Conservation (phyloP, 352 stramenopile genomes). For the Phytopythium helicoides region DNA sequence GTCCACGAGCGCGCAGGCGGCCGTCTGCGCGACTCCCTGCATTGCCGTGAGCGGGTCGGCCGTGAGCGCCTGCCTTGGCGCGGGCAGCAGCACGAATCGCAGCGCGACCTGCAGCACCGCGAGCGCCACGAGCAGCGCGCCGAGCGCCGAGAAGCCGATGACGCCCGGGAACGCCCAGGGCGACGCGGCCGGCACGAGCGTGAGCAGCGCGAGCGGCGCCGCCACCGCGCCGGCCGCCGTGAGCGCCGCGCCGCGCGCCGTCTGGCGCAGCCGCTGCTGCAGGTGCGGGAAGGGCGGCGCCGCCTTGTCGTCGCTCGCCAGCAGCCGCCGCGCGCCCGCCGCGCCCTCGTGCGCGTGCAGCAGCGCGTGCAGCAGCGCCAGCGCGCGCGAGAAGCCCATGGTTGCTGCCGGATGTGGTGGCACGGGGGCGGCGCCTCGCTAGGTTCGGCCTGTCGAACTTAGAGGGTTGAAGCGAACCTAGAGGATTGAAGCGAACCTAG, state of each 20-base stretch:
- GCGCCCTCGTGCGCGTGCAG: conserved; percentile 21
- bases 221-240: conserved; percentile 15
- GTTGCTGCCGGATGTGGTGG: background rate
- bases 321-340: background rate
- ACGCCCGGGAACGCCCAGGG: conserved; percentile 29
- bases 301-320: too few species aligned
- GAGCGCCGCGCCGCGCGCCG: conserved; percentile 42
- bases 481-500: background rate
- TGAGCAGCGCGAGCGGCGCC: conserved; percentile 25
- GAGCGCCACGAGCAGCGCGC: conserved; percentile 13
- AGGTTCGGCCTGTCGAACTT: background rate
- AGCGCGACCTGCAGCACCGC: conserved; percentile 34
- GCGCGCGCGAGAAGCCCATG: conserved; percentile 49
- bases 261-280: conserved; percentile 56
- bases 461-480: background rate
- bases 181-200: conserved; percentile 26
- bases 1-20: conserved; percentile 34
- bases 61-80: conserved; percentile 20
- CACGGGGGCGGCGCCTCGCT: background rate
- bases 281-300: conserved; percentile 35
- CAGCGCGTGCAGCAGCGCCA: conserved; percentile 48
- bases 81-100: conserved; percentile 43
- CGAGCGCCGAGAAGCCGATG: conserved; percentile 19
- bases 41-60: conserved; percentile 17
- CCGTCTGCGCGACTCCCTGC: conserved; percentile 27